Conservation (phyloP, 345 rosid genomes). For the Carallia brachiata region DNA sequence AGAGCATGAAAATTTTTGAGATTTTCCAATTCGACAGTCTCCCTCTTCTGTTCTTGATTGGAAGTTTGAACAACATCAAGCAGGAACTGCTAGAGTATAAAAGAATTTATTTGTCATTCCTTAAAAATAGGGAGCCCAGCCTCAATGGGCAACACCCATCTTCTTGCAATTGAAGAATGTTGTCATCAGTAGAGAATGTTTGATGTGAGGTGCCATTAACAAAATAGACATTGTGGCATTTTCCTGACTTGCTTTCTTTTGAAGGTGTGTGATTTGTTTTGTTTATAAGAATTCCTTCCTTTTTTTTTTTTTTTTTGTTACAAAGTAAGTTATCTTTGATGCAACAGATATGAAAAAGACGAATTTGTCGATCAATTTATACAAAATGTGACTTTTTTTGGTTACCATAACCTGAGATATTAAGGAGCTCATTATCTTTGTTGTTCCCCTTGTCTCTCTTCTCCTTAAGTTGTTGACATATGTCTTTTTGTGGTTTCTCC, state of each 20-base stretch:
- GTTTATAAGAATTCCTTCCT: neutral
- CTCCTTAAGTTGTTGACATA: too few species aligned
- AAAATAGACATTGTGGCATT: neutral
- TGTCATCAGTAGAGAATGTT: neutral
- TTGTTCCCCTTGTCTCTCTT: too few species aligned
- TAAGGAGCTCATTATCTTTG: too few species aligned
- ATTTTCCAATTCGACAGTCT: slow-evolving; percentile 4
- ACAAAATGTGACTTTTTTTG: too few species aligned
- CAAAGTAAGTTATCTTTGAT: too few species aligned
- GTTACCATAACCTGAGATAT: too few species aligned
- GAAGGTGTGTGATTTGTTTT: neutral
- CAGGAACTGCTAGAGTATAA: neutral
- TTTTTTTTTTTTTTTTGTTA: neutral
- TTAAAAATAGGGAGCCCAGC: neutral
- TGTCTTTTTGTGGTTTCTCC: neutral
- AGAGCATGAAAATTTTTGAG: neutral
- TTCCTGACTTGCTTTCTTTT: neutral
- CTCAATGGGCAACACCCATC: neutral
- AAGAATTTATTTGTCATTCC: neutral
- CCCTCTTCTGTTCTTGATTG: slow-evolving; percentile 14
- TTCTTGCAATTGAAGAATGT: too few species aligned
- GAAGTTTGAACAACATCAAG: neutral
- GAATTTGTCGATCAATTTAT: too few species aligned
- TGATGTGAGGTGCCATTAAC: slow-evolving; percentile 2
- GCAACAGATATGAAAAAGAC: neutral